phyloP scores from a whole-genome alignment of 441 rosid genomes.

The Syzygium syzygioides region DNA sequence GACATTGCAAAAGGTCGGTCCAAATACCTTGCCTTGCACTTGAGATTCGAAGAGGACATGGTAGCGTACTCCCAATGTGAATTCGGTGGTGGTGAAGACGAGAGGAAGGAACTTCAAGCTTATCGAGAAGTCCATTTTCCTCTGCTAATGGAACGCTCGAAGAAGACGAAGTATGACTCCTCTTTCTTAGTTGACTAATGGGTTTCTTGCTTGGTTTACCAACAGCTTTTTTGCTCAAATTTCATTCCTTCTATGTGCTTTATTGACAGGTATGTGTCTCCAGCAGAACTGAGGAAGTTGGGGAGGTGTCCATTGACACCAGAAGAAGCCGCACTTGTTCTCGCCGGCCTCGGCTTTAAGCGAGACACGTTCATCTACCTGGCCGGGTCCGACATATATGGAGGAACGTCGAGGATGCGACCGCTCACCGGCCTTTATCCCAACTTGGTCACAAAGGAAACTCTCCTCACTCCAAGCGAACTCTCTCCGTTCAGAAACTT shows the following conservation, averaged over 20 bases:
- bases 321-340: conserved; percentile 88
- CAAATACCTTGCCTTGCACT: conserved; percentile 76
- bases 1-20: conserved; percentile 22
- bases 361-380: conserved; percentile 67
- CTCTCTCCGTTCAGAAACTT: conserved; percentile 81
- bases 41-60: conserved; percentile 95
- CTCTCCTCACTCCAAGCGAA: conserved; percentile 64
- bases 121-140: conserved; percentile 88
- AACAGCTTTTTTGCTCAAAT: not conserved
- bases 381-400: conserved; percentile 73
- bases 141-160: conserved; percentile 55
- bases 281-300: conserved; percentile 53
- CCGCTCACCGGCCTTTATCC: conserved; percentile 77
- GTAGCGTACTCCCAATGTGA: conserved; percentile 89
- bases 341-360: conserved; percentile 74
- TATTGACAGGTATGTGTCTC: conserved; percentile 39
- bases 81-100: conserved; percentile 79
- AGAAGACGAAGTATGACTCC: conserved; percentile 40
- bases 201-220: not conserved
- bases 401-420: conserved; percentile 62
- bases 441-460: conserved; percentile 80
- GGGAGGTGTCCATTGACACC: conserved; percentile 96
- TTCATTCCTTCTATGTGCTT: not conserved
- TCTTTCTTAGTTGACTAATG: not conserved
- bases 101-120: conserved; percentile 67